Conservation (phyloP, 257 asterid species). For the Henckelia pumila region DNA sequence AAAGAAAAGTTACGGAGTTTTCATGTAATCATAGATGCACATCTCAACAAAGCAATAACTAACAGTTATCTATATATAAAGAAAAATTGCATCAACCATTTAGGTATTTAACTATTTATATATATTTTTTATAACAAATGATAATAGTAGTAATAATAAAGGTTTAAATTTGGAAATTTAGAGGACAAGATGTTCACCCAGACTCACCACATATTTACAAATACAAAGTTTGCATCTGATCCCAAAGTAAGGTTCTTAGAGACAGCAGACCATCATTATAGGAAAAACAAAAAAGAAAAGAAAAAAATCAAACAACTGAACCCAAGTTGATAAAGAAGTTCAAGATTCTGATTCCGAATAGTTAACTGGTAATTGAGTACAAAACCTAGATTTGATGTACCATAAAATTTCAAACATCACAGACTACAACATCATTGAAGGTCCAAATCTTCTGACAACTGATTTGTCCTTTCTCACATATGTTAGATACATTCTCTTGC, state of each 20-base stretch:
- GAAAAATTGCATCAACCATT: neutral
- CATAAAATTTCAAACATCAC: conserved; percentile 1
- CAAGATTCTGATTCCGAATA: conserved; percentile 2
- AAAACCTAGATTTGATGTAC: neutral
- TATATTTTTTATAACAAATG: neutral
- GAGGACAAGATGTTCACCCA: too few relatives aligned
- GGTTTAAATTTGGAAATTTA: too few relatives aligned
- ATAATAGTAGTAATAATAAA: too few relatives aligned
- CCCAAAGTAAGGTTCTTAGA: too few relatives aligned
- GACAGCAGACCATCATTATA: conserved; percentile 6
- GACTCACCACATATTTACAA: too few relatives aligned
- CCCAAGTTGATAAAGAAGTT: neutral
- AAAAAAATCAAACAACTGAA: neutral
- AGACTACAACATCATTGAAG: neutral
- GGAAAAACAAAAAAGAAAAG: neutral
- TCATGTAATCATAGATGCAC: neutral
- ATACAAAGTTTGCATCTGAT: too few relatives aligned
- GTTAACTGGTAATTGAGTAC: neutral
- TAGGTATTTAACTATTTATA: neutral
- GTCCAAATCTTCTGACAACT: neutral
- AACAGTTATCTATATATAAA: neutral
- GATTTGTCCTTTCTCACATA: conserved; percentile 9
- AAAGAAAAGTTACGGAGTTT: neutral
- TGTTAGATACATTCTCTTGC: neutral
- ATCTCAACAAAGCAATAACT: neutral